Percentiles rank a stretch among this genome's conserved stretches.
Conservation (phyloP, 2,329 filamentous ascomycete genomes). For the Myriangium duriaei region DNA sequence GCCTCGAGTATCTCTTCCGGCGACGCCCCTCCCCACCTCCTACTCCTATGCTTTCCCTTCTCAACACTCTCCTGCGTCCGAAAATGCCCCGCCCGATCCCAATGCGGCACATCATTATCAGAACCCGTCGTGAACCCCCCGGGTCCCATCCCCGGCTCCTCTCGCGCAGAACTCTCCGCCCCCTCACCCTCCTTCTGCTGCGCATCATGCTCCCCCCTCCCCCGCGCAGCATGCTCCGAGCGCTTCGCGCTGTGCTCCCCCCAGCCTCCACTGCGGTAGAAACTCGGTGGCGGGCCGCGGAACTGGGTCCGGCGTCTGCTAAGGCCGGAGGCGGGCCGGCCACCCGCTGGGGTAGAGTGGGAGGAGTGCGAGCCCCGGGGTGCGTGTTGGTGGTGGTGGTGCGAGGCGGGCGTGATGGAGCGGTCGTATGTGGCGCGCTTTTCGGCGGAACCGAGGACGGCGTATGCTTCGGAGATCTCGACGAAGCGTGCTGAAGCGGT, state of each 20-base stretch:
- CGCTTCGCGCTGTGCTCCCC: conserved; percentile 51
- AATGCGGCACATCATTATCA: conserved; percentile 56
- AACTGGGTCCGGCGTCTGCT: conserved; percentile 65
- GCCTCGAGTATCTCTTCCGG: conserved; percentile 12
- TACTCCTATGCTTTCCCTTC: conserved; percentile 15
- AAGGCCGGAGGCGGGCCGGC: conserved; percentile 68
- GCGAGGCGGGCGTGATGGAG: conserved; percentile 38
- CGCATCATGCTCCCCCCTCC: conserved; percentile 19
- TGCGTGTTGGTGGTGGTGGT: conserved; percentile 28
- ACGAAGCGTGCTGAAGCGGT: conserved; percentile 64
- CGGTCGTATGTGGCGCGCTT: conserved; percentile 76
- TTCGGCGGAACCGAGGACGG: conserved; percentile 55
- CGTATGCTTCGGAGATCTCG: conserved; percentile 73
- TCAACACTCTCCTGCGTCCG: conserved; percentile 55
- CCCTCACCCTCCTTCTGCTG: conserved; percentile 13
- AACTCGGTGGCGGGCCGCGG: conserved; percentile 75
- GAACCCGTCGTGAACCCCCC: conserved; percentile 47
- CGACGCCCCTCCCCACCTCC: conserved; percentile 11
- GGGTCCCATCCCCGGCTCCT: conserved; percentile 22
- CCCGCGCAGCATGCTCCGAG: conserved; percentile 28
- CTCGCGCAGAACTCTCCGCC: conserved; percentile 11
- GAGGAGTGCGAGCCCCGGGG: conserved; percentile 43
- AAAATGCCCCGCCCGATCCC: conserved; percentile 61
- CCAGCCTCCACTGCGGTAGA: conserved; percentile 74
- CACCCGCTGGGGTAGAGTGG: conserved; percentile 49